A percentile compares a stretch with the other conserved stretches of the same genome.
Evolutionary conservation across 148 eudicot genomes (phyloP).

Genomic region (Mesembryanthemum crystallinum): DNA sequence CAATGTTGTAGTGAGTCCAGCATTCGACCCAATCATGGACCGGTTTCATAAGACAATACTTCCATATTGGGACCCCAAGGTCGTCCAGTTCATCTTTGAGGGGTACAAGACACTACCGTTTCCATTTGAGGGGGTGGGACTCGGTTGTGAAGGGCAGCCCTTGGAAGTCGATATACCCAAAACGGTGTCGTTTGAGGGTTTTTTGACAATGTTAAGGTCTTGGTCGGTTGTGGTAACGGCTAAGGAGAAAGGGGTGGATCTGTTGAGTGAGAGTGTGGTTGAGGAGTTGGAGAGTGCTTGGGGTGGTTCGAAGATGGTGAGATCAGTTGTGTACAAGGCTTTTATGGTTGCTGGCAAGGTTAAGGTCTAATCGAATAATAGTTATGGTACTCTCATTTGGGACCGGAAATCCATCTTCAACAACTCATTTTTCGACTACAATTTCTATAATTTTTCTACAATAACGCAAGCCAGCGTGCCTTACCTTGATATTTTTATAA

Average conservation of each 20-base stretch:
- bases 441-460: too few relatives aligned
- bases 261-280: constrained; percentile 34
- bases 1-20: constrained; percentile 28
- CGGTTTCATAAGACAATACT: constrained; percentile 26
- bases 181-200: constrained; percentile 35
- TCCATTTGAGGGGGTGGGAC: constrained; percentile 48
- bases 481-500: too few relatives aligned
- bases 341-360: constrained; percentile 43
- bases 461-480: too few relatives aligned
- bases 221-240: constrained; percentile 42
- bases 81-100: constrained; percentile 23
- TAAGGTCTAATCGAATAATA: constrained; percentile 11
- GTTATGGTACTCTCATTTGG: too few relatives aligned
- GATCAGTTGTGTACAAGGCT: constrained; percentile 38
- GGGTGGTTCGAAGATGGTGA: constrained; percentile 42
- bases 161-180: constrained; percentile 36
- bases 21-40: constrained; percentile 30
- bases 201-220: constrained; percentile 36
- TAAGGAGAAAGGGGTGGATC: constrained; percentile 47
- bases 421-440: too few relatives aligned
- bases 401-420: too few relatives aligned
- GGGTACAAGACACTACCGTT: constrained; percentile 42
- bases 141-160: constrained; percentile 40
- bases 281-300: constrained; percentile 43
- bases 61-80: constrained; percentile 38